These are phyloP conservation scores for Ceratonia siliqua DNA, from an alignment of 306 rosid species.

Conservation along the genomic window DNA sequence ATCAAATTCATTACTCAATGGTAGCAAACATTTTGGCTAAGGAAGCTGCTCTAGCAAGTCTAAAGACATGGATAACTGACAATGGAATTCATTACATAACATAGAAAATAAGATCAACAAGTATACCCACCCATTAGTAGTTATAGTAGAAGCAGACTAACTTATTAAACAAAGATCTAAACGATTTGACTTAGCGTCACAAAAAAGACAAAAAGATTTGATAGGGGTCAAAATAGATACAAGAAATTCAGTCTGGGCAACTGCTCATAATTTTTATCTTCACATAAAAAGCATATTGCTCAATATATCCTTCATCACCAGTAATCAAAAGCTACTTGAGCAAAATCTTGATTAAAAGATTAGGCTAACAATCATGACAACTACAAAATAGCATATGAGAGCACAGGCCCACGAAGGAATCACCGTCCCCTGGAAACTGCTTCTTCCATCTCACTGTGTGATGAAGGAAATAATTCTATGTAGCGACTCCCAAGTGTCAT, in stretches of 20 bases:
- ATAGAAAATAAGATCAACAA: background rate
- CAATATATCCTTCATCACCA: slow-evolving; percentile 7
- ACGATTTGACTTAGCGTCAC: background rate
- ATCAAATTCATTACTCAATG: background rate
- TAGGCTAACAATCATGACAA: slow-evolving; percentile 29
- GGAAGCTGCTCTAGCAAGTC: background rate
- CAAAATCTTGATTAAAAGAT: slow-evolving; percentile 38
- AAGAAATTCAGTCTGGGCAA: slow-evolving; percentile 13
- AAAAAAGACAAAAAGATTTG: background rate
- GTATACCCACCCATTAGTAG: background rate
- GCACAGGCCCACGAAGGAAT: slow-evolving; percentile 36
- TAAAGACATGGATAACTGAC: background rate
- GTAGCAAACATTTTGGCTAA: background rate
- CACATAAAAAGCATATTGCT: slow-evolving; percentile 18
- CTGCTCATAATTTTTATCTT: slow-evolving; percentile 23
- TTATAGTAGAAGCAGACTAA: background rate
- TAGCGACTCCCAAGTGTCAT: slow-evolving; percentile 96
- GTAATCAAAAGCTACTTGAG: background rate
- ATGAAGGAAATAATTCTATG: slow-evolving; percentile 85
- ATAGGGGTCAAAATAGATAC: background rate
- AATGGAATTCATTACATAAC: background rate
- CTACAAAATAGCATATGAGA: slow-evolving; percentile 35
- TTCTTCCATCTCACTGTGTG: slow-evolving; percentile 79
- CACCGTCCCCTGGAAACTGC: slow-evolving; percentile 77
- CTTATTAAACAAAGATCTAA: background rate